Base-by-base conservation (phyloP, 768 basidiomycete genomes). In the Xanthoconium purpureum region DNA sequence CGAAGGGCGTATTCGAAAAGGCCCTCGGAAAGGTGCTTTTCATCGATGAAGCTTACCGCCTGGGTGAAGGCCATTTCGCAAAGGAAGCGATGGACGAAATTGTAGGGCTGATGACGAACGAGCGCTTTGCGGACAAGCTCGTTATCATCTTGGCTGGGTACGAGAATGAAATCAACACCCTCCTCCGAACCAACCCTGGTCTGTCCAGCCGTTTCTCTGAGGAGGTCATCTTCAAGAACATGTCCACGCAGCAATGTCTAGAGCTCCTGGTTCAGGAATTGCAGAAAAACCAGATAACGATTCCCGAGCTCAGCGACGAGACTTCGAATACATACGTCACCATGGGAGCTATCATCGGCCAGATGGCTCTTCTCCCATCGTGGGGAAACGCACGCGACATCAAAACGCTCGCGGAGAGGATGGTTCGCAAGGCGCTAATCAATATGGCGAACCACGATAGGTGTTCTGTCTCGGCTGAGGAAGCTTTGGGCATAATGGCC, bases 361-460 rank as follows among this genome's bases (percentile, higher is more conserved):
- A 76, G 14, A 71, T 87, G 58, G 73, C 80, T 9, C 39, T 56
- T 11, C 68, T 86, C 1, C 72, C 75, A 5, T 79, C 80, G 1
- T 88, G 87, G 87, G 87, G 85, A 14, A 88, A 88, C 47, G 87
- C 85, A 3, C 78, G 85, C 8, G 87, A 88, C 58, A 75, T 87
- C 65, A 73, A 80, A 50, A 80, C 80, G 0, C 69, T 86, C 6
- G 68, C 81, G 0, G 54, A 63, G 37, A 56, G 48, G 17, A 54
- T 63, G 52, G 47, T 62, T 37, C 61, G 59, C 5, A 51, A 63
- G 29, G 61, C 61, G 3, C 59, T 14, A 8, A 39, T 61, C 8
- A 62, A 62, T 9, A 32, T 32, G 35, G 55, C 10, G 61, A 56
- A 15, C 2, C 42, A 15, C 37, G 13, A 6, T 24, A 24, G 24